Base-by-base conservation (phyloP, 1,284 basidiomycete genomes). In the Cryptococcus sp. region DNA sequence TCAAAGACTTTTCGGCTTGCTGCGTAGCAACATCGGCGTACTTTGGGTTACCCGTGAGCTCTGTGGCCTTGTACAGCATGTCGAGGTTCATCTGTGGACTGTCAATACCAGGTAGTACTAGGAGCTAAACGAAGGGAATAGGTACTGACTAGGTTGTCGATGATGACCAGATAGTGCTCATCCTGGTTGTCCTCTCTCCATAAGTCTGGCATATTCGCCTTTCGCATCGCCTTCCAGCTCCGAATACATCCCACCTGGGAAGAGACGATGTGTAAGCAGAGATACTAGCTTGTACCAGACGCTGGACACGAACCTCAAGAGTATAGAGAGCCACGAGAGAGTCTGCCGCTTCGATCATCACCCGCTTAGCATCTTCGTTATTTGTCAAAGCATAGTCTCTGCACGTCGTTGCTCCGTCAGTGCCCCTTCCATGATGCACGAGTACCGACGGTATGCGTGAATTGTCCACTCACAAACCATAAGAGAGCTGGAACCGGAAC, bases 131-230 rank as follows among this genome's bases (percentile, higher is more conserved):
- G 15, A 48, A 12, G 9, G n/a, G 46, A 4, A 33, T 33, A 20
- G 35, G 7, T 2, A 63, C 66, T 46, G 48, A 69, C 70, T 68
- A 75, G 70, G 53, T 72, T 75, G 62, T 75, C 72, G 40, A 75
- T 72, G 54, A 75, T 75, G 16, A 66, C 65, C 13, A 75, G 55
- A 58, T 63, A 73, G 53, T 75, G 72, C 55, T 71, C 62, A 46
- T 70, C 52, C 62, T 48, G 58, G 55, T 69, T 70, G n/a, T 68
- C 63, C 13, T 39, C 46, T 2, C 44, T 18, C 44, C 44, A 46
- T 11, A 20, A 15, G 23, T 46, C 23, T 5, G 57, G 55, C 40
- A 53, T 46, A 21, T 58, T 57, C n/a, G 56, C 59, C 9, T 51
- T 50, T 18, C 45, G 24, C 61, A 72, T 68, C 44, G 21, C 23